Percentiles rank a stretch among this genome's conserved stretches.
phyloP scores from a whole-genome alignment of 495 filamentous ascomycete genomes.

The Neurospora sp. region DNA sequence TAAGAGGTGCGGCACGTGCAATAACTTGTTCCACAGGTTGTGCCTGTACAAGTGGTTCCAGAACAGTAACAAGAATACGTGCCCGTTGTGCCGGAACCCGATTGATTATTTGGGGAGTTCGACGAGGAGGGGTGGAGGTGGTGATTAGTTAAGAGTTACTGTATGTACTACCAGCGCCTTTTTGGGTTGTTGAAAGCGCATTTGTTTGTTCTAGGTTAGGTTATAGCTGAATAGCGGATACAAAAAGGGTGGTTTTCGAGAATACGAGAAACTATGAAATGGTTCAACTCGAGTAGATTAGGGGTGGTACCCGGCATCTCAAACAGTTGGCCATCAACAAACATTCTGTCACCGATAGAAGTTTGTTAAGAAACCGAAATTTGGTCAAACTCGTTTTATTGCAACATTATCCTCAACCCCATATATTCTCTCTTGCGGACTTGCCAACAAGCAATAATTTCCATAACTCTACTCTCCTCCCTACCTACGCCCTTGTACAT shows the following conservation, averaged over 20 bases:
- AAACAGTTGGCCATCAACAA: neutral
- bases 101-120: conserved; percentile 52
- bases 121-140: conserved; percentile 8
- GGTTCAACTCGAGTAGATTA: neutral
- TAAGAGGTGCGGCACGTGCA: conserved; percentile 86
- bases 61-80: conserved; percentile 79
- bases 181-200: neutral
- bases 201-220: neutral
- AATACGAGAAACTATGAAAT: neutral
- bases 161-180: neutral
- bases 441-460: neutral
- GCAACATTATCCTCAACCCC: neutral
- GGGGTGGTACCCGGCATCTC: neutral
- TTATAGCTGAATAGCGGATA: neutral
- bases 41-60: conserved; percentile 96
- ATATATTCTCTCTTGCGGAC: neutral
- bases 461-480: neutral
- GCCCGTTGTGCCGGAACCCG: conserved; percentile 78
- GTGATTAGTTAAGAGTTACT: neutral
- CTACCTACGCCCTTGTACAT: conserved; percentile 9
- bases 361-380: neutral
- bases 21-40: conserved; percentile 80
- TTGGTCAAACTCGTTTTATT: neutral
- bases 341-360: neutral
- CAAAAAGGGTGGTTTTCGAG: neutral